Evolutionary conservation across 768 basidiomycete species (phyloP), one percentile per base, ranked within the genome.

Genomic region (Serendipita sp.): DNA sequence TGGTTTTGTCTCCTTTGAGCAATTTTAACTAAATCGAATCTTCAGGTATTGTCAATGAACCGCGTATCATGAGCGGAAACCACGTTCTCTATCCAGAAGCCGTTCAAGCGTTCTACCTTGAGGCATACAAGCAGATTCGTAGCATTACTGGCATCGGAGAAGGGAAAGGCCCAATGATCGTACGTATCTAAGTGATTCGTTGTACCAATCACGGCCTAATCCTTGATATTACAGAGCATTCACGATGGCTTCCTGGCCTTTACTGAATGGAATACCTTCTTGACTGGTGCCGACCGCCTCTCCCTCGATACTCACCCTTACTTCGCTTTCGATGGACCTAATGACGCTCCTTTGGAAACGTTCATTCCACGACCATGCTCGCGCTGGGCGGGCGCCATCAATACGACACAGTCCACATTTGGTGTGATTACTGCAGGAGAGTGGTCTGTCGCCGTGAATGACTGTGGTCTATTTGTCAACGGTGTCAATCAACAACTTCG

Each of bases 231-330:
- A 58, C 33, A 58, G 53, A 33, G 72, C 16, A 78, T 88, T 67
- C 95, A 98, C 68, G 94, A 98, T 67, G 94, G 86, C 13, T 97
- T 99, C 76, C 66, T 82, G 45, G 73, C 78, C 13, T 77, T 86
- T 30, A 68, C 70, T 9, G 63, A 75, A 0, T 98, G 91, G 90
- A 79, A 75, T 7, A 81, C 80, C 65, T 85, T 85, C 75, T 74
- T 94, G 64, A 78, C 82, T 30, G 84, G 86, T 60, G 86, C 85
- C 4, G 95, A 99, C 73, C 85, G 95, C 63, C 72, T 84, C 65
- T 74, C 83, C 33, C 74, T 96, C 42, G 94, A 98, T 71, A 77
- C 82, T 9, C 94, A 98, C 71, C 89, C 90, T 4, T 97, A 96
- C 73, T 70, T 94, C 33, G 85, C 83, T 72, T 94, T 92, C 74